phyloP scores from a whole-genome alignment of 352 stramenopile genomes.

The Globisporangium paroecandrum region DNA sequence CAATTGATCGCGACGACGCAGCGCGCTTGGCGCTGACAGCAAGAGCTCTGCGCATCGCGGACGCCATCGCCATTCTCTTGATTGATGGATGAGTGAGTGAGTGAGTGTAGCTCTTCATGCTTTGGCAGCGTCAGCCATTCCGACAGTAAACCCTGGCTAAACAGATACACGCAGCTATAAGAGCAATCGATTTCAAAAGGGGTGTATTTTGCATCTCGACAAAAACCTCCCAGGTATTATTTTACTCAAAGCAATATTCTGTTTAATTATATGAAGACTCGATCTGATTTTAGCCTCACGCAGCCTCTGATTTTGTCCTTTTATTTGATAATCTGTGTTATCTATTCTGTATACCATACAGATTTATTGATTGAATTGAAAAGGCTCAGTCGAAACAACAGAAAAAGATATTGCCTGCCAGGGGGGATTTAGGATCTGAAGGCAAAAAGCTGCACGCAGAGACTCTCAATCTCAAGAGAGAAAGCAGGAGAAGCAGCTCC shows the following conservation, averaged over 20 bases:
- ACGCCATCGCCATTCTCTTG: background rate
- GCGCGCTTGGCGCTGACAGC: background rate
- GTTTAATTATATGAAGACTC: background rate
- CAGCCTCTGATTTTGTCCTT: background rate
- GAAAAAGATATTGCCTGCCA: slow-evolving; percentile 14
- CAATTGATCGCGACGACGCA: background rate
- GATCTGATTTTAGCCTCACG: background rate
- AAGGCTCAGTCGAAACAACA: background rate
- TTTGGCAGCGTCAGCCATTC: background rate
- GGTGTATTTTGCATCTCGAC: background rate
- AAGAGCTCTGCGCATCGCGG: slow-evolving; percentile 5
- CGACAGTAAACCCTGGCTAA: background rate
- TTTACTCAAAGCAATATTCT: background rate
- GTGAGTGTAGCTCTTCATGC: background rate
- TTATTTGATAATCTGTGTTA: background rate
- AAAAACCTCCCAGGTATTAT: background rate
- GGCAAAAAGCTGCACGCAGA: background rate
- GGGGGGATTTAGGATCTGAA: slow-evolving; percentile 6
- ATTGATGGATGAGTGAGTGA: background rate
- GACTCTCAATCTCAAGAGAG: background rate
- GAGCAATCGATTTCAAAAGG: background rate
- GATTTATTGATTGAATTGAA: background rate
- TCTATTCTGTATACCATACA: background rate
- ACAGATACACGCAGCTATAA: background rate
- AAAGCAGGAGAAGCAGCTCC: background rate